These are phyloP conservation scores for Xylariales sp. DNA, from an alignment of 2,329 filamentous ascomycete genomes.

Conservation along the genomic window DNA sequence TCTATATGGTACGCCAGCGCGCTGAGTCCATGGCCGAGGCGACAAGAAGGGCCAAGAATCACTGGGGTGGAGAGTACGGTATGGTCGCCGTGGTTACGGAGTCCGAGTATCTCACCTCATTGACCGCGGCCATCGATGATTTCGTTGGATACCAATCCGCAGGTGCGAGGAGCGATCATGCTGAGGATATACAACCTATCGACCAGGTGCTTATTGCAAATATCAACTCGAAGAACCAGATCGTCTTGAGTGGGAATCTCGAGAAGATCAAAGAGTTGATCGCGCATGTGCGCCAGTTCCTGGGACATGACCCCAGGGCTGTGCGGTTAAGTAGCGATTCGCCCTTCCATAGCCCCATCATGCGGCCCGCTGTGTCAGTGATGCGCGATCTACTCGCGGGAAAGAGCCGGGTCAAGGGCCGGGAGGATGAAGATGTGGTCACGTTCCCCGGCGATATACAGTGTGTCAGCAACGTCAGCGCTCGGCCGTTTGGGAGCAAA, in stretches of 20 bases:
- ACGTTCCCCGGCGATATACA: conserved; percentile 71
- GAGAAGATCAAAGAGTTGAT: conserved; percentile 76
- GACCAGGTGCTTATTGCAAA: conserved; percentile 89
- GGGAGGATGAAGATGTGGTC: conserved; percentile 59
- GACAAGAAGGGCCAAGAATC: conserved; percentile 58
- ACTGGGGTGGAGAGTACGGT: conserved; percentile 77
- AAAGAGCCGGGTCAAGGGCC: conserved; percentile 49
- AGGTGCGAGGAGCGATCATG: conserved; percentile 64
- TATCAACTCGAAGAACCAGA: conserved; percentile 93
- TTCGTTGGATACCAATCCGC: conserved; percentile 68
- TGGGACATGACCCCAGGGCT: conserved; percentile 84
- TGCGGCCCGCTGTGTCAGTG: conserved; percentile 75
- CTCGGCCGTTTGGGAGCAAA: conserved; percentile 67
- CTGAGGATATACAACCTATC: conserved; percentile 66
- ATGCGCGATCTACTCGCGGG: conserved; percentile 65
- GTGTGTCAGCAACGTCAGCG: conserved; percentile 83
- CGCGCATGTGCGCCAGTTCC: conserved; percentile 80
- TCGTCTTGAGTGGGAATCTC: conserved; percentile 85
- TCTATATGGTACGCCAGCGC: conserved; percentile 70
- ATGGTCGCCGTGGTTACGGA: conserved; percentile 94
- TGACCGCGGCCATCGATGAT: conserved; percentile 71
- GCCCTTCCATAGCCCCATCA: conserved; percentile 88
- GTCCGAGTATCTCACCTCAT: conserved; percentile 62
- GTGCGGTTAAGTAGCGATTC: conserved; percentile 82
- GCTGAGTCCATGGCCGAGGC: conserved; percentile 81